These are phyloP conservation scores for Agastache rugosa DNA, from an alignment of 257 asterid species.

Conservation along the genomic window DNA sequence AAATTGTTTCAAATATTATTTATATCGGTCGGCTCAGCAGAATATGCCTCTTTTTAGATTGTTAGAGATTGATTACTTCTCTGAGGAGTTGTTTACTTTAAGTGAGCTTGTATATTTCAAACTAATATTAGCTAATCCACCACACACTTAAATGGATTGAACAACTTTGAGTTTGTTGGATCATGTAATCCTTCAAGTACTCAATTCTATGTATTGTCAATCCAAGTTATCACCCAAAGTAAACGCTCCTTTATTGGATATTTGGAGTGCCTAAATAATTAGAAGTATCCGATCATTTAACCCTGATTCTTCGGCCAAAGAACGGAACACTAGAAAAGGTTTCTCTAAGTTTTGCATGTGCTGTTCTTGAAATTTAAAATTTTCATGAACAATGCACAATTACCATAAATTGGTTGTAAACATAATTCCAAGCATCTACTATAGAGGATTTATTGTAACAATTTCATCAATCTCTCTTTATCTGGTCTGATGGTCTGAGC, in stretches of 20 bases:
- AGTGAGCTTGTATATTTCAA: too few species aligned
- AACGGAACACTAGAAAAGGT: neutral
- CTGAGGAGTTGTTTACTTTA: too few species aligned
- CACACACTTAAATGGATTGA: too few species aligned
- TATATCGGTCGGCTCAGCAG: neutral
- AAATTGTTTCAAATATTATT: neutral
- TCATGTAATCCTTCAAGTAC: too few species aligned
- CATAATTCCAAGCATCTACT: neutral
- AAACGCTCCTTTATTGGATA: neutral
- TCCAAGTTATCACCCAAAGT: too few species aligned
- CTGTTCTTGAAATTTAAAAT: constrained; percentile 19
- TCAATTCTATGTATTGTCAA: too few species aligned
- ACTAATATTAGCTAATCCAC: too few species aligned
- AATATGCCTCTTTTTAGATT: neutral
- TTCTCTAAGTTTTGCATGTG: neutral
- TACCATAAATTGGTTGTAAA: neutral
- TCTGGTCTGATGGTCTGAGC: neutral
- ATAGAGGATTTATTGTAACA: neutral
- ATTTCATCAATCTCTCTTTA: neutral
- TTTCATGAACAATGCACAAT: neutral
- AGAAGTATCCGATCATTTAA: neutral
- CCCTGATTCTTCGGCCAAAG: neutral
- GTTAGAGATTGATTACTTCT: neutral
- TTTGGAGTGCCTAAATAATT: neutral
- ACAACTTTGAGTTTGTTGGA: too few species aligned